phyloP scores from a whole-genome alignment of 306 rosid genomes.

The Cucurbita argyrosperma region DNA sequence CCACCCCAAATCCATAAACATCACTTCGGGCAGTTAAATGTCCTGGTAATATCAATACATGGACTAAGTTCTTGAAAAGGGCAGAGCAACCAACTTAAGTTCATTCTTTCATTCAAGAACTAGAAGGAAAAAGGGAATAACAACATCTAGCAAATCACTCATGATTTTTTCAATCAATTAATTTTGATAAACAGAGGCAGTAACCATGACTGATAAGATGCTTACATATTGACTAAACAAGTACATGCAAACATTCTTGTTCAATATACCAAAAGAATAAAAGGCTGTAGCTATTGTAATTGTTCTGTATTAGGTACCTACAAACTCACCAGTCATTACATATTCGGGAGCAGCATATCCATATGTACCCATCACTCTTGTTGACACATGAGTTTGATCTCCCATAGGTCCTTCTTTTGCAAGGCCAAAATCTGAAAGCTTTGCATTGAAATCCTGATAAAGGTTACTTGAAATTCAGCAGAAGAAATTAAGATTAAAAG shows the following conservation, averaged over 20 bases:
- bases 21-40: conserved; percentile 73
- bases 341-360: conserved; percentile 77
- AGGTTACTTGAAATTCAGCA: conserved; percentile 18
- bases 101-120: conserved; percentile 3
- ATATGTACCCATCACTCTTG: conserved; percentile 73
- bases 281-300: background rate
- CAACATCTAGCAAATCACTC: background rate
- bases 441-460: conserved; percentile 55
- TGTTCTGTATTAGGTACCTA: background rate
- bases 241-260: background rate
- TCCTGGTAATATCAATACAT: conserved; percentile 28
- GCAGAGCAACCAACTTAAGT: background rate
- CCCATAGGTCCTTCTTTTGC: conserved; percentile 82
- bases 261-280: background rate
- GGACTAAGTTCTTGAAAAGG: conserved; percentile 9
- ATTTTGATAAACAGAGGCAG: background rate
- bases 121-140: background rate
- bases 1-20: conserved; percentile 71
- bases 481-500: conserved; percentile 5
- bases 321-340: conserved; percentile 65
- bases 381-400: conserved; percentile 72
- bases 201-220: background rate
- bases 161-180: background rate
- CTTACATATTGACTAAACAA: background rate
- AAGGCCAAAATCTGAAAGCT: conserved; percentile 70